Percentiles rank a stretch among this genome's conserved stretches.
These are phyloP conservation scores for Capronia coronata DNA, from an alignment of 2,329 filamentous ascomycete species.

Conservation along the genomic window DNA sequence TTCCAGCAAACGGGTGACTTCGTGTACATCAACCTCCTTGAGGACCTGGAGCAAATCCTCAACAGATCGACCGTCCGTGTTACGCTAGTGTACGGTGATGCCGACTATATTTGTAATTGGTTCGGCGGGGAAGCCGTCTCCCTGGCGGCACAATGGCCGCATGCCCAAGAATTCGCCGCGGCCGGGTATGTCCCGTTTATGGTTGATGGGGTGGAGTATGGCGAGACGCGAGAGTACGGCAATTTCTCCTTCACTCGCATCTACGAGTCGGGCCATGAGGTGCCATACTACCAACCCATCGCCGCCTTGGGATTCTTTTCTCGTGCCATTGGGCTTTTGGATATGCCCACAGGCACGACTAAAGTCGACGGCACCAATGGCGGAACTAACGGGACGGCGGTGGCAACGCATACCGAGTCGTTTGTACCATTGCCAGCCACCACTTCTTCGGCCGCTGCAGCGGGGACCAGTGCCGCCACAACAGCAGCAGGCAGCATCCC, in stretches of 20 bases:
- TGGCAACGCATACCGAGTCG: slow-evolving; percentile 43
- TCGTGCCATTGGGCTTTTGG: slow-evolving; percentile 52
- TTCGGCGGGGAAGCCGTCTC: slow-evolving; percentile 69
- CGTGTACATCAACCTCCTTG: slow-evolving; percentile 56
- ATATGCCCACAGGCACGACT: slow-evolving; percentile 48
- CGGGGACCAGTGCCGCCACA: not conserved
- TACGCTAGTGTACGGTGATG: slow-evolving; percentile 64
- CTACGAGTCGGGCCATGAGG: slow-evolving; percentile 60
- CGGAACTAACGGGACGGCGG: slow-evolving; percentile 36
- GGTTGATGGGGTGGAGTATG: slow-evolving; percentile 61
- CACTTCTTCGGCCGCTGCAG: slow-evolving; percentile 1
- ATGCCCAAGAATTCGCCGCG: slow-evolving; percentile 52
- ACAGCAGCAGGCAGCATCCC: not conserved
- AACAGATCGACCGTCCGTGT: slow-evolving; percentile 58
- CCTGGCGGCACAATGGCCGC: slow-evolving; percentile 49
- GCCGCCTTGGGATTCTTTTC: slow-evolving; percentile 56
- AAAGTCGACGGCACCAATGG: slow-evolving; percentile 33
- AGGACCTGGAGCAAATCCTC: slow-evolving; percentile 55
- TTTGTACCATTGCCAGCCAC: slow-evolving; percentile 33
- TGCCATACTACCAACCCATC: slow-evolving; percentile 56
- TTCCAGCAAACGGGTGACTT: slow-evolving; percentile 55
- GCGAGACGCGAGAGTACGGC: slow-evolving; percentile 67
- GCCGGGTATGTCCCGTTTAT: slow-evolving; percentile 68
- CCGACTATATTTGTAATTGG: slow-evolving; percentile 51
- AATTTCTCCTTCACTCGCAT: slow-evolving; percentile 64